Percentiles rank a stretch among this genome's conserved stretches.
These are phyloP conservation scores for Coleophoma cylindrospora DNA, from an alignment of 2,329 filamentous ascomycete species.

Conservation along the genomic window DNA sequence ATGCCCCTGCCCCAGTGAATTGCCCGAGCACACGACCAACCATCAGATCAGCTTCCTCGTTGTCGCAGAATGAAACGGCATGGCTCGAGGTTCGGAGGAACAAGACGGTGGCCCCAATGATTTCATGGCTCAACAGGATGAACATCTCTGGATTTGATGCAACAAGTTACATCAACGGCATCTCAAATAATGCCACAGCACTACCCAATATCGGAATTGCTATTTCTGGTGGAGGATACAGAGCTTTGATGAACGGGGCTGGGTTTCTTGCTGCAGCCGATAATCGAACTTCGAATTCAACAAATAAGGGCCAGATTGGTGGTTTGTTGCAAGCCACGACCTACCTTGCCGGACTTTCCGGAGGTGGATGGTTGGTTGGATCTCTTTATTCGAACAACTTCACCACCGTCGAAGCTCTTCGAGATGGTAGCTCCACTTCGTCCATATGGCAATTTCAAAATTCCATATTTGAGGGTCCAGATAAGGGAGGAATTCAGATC, in stretches of 20 bases:
- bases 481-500: slow-evolving; percentile 42
- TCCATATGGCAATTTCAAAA: slow-evolving; percentile 58
- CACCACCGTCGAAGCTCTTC: slow-evolving; percentile 56
- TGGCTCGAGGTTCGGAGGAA: slow-evolving; percentile 71
- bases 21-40: slow-evolving; percentile 68
- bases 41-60: slow-evolving; percentile 55
- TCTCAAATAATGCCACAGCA: slow-evolving; percentile 47
- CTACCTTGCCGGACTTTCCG: slow-evolving; percentile 76
- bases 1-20: slow-evolving; percentile 61
- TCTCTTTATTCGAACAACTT: slow-evolving; percentile 77
- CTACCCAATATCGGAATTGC: slow-evolving; percentile 71
- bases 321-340: slow-evolving; percentile 77
- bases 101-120: slow-evolving; percentile 72
- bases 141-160: slow-evolving; percentile 77
- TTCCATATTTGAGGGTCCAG: slow-evolving; percentile 56
- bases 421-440: slow-evolving; percentile 36
- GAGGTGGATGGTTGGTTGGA: slow-evolving; percentile 81
- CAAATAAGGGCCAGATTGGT: slow-evolving; percentile 62
- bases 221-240: slow-evolving; percentile 78
- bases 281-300: slow-evolving; percentile 59
- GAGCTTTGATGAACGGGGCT: slow-evolving; percentile 80
- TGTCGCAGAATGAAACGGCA: slow-evolving; percentile 65
- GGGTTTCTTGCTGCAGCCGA: slow-evolving; percentile 79
- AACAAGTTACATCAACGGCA: slow-evolving; percentile 61
- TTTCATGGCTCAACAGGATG: slow-evolving; percentile 64